Conservation (phyloP, 148 eudicot species). For the Rhododendron ovatum region DNA sequence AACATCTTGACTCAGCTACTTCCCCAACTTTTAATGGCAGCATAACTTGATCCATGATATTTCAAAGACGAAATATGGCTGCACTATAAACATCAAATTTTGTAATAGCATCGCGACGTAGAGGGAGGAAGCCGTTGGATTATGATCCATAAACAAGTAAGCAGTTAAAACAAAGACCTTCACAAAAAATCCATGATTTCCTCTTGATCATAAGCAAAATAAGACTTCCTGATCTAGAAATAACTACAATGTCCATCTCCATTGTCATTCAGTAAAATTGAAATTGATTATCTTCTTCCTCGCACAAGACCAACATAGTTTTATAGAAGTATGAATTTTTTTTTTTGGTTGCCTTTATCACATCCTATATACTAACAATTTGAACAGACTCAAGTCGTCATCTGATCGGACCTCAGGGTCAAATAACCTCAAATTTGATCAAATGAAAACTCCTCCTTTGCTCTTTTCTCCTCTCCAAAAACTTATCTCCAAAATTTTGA, state of each 20-base stretch:
- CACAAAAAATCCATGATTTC: neutral
- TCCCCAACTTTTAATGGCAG: slow-evolving; percentile 27
- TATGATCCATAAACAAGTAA: neutral
- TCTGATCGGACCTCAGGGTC: no score
- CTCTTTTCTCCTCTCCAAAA: no score
- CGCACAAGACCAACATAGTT: no score
- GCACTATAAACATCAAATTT: neutral
- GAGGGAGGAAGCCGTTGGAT: neutral
- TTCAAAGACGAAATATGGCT: neutral
- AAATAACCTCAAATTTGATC: no score
- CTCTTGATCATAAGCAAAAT: neutral
- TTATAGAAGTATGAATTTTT: no score
- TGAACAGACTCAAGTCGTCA: no score
- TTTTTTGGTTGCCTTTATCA: no score
- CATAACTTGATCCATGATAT: slow-evolving; percentile 4
- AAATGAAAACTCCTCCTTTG: no score
- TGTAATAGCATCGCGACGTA: neutral
- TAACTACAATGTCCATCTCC: neutral
- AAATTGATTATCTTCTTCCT: neutral
- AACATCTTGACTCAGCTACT: slow-evolving; percentile 28
- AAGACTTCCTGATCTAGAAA: neutral
- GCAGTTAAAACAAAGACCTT: neutral
- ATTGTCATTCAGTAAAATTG: neutral
- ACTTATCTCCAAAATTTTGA: no score
- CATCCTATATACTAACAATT: no score